Conservation (phyloP, 2,329 filamentous ascomycete genomes). For the Fusarium scirpi region DNA sequence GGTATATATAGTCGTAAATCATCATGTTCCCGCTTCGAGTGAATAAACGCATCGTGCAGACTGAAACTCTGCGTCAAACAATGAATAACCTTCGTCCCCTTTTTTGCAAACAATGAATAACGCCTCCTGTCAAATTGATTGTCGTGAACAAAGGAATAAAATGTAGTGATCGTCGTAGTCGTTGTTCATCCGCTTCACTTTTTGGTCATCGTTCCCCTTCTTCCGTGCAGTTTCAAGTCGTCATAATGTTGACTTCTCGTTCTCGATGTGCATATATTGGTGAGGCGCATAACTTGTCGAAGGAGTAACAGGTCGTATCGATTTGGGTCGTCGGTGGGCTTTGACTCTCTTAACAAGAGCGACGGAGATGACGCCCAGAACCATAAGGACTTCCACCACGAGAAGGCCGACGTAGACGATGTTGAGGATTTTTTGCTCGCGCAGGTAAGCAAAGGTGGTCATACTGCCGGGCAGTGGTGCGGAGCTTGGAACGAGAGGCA, state of each 20-base stretch:
- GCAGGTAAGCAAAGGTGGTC: conserved; percentile 43
- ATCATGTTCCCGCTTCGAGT: conserved; percentile 31
- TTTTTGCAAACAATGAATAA: conserved; percentile 1
- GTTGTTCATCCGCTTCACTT: conserved; percentile 10
- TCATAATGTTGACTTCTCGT: conserved; percentile 30
- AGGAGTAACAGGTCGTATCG: conserved; percentile 17
- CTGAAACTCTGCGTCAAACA: conserved; percentile 20
- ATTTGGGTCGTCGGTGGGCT: conserved; percentile 30
- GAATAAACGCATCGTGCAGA: conserved; percentile 31
- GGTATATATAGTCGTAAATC: conserved; percentile 43
- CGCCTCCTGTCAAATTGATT: conserved; percentile 1
- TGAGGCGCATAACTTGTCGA: conserved; percentile 18
- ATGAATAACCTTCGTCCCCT: conserved; percentile 16
- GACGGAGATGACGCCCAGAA: conserved; percentile 54
- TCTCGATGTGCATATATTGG: conserved; percentile 15
- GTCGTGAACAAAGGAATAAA: conserved; percentile 37
- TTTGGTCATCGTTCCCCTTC: neutral
- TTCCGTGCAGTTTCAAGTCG: neutral
- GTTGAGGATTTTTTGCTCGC: conserved; percentile 56
- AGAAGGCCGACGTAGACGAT: conserved; percentile 62
- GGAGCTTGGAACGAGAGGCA: conserved; percentile 41
- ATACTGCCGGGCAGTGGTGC: conserved; percentile 36
- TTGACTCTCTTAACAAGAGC: conserved; percentile 48
- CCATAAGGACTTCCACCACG: conserved; percentile 59
- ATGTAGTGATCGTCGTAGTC: conserved; percentile 21